phyloP scores from a whole-genome alignment of 768 basidiomycete genomes.

The Paxillus ammoniavirescens region DNA sequence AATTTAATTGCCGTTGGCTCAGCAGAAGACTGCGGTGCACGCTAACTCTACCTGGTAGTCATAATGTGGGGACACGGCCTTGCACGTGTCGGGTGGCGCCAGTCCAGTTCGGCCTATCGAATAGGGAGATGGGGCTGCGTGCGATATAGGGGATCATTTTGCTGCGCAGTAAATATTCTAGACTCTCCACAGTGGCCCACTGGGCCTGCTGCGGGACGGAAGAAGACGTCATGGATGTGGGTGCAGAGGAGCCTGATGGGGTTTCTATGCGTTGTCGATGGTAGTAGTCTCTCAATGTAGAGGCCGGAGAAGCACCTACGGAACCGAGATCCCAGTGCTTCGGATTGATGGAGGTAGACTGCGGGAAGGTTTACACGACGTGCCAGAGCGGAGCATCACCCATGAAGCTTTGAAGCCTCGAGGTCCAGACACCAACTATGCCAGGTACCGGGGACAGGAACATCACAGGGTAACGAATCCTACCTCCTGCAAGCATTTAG shows the following conservation, averaged over 20 bases:
- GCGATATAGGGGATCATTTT: too few relatives aligned
- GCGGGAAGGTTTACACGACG: not conserved
- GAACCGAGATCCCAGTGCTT: not conserved
- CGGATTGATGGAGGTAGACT: not conserved
- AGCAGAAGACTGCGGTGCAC: not conserved
- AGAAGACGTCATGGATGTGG: slow-evolving; percentile 24
- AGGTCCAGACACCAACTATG: too few relatives aligned
- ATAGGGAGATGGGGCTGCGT: not conserved
- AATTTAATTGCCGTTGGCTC: slow-evolving; percentile 2
- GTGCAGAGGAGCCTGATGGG: not conserved
- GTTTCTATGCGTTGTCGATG: too few relatives aligned
- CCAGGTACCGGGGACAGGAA: too few relatives aligned
- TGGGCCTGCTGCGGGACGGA: slow-evolving; percentile 40
- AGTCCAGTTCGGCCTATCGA: slow-evolving; percentile 41
- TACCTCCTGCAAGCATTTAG: too few relatives aligned
- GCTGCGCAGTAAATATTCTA: not conserved
- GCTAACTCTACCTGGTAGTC: slow-evolving; percentile 47
- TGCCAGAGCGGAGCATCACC: not conserved
- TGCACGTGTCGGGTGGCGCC: slow-evolving; percentile 49
- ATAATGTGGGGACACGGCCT: slow-evolving; percentile 46
- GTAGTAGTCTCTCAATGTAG: not conserved
- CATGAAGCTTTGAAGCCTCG: too few relatives aligned
- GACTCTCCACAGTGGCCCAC: slow-evolving; percentile 50
- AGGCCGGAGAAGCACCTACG: not conserved
- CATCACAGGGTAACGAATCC: too few relatives aligned